Base-by-base conservation (phyloP, 129 eudicot species). In the Pittosporum tobira region DNA sequence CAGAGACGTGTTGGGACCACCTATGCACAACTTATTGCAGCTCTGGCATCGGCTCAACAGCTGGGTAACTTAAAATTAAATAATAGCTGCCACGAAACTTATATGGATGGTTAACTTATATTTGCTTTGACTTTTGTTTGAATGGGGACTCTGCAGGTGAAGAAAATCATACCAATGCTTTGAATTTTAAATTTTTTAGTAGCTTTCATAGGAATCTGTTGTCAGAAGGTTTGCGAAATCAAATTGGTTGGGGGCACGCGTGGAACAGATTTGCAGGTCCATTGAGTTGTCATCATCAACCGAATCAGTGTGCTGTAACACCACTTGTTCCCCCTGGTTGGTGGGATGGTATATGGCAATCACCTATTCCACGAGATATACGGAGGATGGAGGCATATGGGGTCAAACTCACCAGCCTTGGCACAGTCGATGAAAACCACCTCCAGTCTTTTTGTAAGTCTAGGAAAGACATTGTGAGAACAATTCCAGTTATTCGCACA, bases 281-380 rank as follows among this genome's bases (percentile, higher is more conserved):
- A 25, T 63, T 79, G 71, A 83, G 85, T 54, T 83, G 91, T 43
- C 85, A 62, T 45, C 38, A 71, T 18, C 91, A 83, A 59, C 68
- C 55, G 0, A 73, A 73, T 19, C 91, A 83, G 61, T 83, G 91
- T 67, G 85, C 90, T 9, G 40, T 69, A 48, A 83, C 90, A 20
- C 85, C 83, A 6, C 76, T 83, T 54, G 80, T 83, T 57, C 91
- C 91, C 20, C 91, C 91, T 7, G 85, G 74, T 11, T 75, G 90
- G 90, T 83, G 85, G 90, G 90, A 83, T 46, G 85, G 83, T 38
- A 27, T 53, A 31, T 79, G 75, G 82, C 91, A 83, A 65, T 83
- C 91, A 25, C 85, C 91, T 6, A 63, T 83, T 21, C 57, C 77
- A 40, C 80, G 83, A 40, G 91, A 83, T 63, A 67, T 83, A 34